Evolutionary conservation across 495 filamentous ascomycete species (phyloP).

Genomic region (Hypoxylon perforatum): DNA sequence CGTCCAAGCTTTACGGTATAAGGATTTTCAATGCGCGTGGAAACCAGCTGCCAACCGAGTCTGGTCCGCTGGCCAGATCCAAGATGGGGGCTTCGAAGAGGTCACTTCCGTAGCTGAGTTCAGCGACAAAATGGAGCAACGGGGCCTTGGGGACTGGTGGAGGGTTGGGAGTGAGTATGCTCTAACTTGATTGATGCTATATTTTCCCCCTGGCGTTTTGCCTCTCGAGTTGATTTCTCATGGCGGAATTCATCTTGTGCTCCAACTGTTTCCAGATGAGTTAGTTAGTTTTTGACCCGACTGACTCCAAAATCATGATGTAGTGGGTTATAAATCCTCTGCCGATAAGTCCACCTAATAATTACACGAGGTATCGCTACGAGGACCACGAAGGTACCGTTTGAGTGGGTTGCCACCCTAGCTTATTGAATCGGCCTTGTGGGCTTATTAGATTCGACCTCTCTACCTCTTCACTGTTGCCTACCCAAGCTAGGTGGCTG

Average conservation of each 20-base stretch:
- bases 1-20: slow-evolving; percentile 43
- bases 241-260: neutral
- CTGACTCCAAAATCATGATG: slow-evolving; percentile 3
- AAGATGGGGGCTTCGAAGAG: slow-evolving; percentile 34
- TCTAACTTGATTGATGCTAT: neutral
- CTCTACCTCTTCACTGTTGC: neutral
- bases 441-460: slow-evolving; percentile 4
- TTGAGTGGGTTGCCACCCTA: too few relatives aligned
- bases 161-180: slow-evolving; percentile 42
- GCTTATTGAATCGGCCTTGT: neutral
- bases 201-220: neutral
- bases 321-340: slow-evolving; percentile 33
- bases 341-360: neutral
- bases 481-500: neutral
- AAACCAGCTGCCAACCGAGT: slow-evolving; percentile 31
- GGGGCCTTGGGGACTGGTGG: slow-evolving; percentile 44
- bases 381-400: too few relatives aligned
- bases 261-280: neutral
- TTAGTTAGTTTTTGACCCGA: neutral
- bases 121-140: slow-evolving; percentile 42
- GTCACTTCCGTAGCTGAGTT: slow-evolving; percentile 44
- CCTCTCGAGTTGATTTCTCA: neutral
- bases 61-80: neutral
- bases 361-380: too few relatives aligned
- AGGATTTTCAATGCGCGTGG: slow-evolving; percentile 44